Evolutionary conservation across 768 basidiomycete species (phyloP), one percentile per base, ranked within the genome.

Genomic region (Boletus sensibilis): DNA sequence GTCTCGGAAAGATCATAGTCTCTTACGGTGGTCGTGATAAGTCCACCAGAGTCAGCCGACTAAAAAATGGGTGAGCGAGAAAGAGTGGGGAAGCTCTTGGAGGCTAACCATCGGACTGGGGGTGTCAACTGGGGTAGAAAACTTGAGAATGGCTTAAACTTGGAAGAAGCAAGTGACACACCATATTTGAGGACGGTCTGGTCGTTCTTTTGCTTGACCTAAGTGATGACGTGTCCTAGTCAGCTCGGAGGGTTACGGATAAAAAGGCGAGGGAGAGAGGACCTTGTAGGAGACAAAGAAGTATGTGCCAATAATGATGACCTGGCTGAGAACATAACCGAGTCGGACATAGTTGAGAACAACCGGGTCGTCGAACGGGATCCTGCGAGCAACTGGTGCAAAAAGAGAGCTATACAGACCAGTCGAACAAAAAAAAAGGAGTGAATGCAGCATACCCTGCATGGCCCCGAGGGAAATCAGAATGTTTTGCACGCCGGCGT

Each of bases 141-240:
- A 37, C 12, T 2, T 66, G 47, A 48, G 47, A 3, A 35, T 10
- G 37, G 12, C 18, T 37, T n/a, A 9, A 23, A 53, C 18, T 37
- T 18, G 7, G 39, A 35, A 45, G 21, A n/a, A 56, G 41, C 41
- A 27, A 49, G 44, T 7, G 20, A 81, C 83, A 52, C 41, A 88
- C 91, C 91, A 75, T 96, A 99, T 83, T 97, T 99, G 66, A 99
- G 79, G 27, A 96, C 92, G 2, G 93, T 93, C 72, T 88, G 83
- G 76, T 99, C 96, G 66, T 98, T 98, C 84, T 94, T 95, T 67
- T 82, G 75, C 81, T 92, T 95, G 74, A 98, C 85, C 92, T 97
- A 60, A 21, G 48, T 44, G 59, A 20, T 45, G 57, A 57, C 62
- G 55, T 67, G 67, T 56, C 20, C 55, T 12, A 39, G 38, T 47